These are phyloP conservation scores for Suillus cothurnatus DNA, from an alignment of 768 basidiomycete species.

Conservation along the genomic window DNA sequence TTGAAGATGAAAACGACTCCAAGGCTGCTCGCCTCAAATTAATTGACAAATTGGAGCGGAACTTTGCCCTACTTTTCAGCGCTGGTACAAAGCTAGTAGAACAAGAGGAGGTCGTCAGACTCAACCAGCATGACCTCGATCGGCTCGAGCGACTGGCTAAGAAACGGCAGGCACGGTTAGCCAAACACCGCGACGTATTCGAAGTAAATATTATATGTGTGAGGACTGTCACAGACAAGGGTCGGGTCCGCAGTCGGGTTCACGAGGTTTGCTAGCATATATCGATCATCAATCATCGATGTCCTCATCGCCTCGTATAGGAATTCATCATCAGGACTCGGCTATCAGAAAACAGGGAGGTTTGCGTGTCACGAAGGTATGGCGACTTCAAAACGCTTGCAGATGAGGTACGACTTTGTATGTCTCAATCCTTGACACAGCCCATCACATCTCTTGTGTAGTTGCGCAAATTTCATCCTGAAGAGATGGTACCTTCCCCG, in stretches of 20 bases:
- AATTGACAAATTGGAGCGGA: slow-evolving; percentile 80
- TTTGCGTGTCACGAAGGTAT: slow-evolving; percentile 90
- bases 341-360: slow-evolving; percentile 67
- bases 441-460: slow-evolving; percentile 34
- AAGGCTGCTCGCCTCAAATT: slow-evolving; percentile 67
- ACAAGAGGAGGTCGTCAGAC: slow-evolving; percentile 86
- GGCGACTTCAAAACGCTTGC: slow-evolving; percentile 93
- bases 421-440: neutral
- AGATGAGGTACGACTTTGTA: slow-evolving; percentile 60
- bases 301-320: slow-evolving; percentile 40
- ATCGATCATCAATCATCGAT: slow-evolving; percentile 11
- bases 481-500: slow-evolving; percentile 77
- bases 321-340: slow-evolving; percentile 95
- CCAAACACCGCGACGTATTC: slow-evolving; percentile 59
- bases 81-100: slow-evolving; percentile 83
- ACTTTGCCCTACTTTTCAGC: slow-evolving; percentile 78
- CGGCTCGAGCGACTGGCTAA: slow-evolving; percentile 73
- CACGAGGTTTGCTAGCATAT: slow-evolving; percentile 72
- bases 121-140: slow-evolving; percentile 83
- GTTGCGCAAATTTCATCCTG: slow-evolving; percentile 87
- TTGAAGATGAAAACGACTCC: slow-evolving; percentile 55
- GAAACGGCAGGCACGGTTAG: slow-evolving; percentile 55
- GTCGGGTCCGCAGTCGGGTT: slow-evolving; percentile 78
- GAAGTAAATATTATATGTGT: slow-evolving; percentile 93
- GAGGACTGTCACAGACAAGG: slow-evolving; percentile 79